Percentiles rank a stretch among this genome's conserved stretches.
Evolutionary conservation across 1,284 basidiomycete genomes (phyloP).

Genomic region (Cryptococcus jaspeensis): DNA sequence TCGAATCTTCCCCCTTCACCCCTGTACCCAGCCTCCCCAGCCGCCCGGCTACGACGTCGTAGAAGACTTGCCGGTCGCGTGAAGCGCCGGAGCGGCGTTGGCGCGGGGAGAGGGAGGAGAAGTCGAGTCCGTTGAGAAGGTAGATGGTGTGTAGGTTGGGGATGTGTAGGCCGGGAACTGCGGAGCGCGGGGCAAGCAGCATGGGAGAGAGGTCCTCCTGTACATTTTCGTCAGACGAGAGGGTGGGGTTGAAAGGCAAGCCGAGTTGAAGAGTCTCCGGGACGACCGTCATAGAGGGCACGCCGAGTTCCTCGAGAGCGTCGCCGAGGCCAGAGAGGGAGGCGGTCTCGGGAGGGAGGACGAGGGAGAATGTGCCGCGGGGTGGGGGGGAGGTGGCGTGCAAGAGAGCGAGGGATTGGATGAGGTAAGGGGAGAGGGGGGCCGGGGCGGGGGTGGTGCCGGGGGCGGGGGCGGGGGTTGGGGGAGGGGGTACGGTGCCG

Average conservation of each 20-base stretch:
- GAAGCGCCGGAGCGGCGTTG: slow-evolving; percentile 19
- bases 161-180: slow-evolving; percentile 33
- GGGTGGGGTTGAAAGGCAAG: background rate
- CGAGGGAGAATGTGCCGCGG: slow-evolving; percentile 23
- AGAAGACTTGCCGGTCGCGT: slow-evolving; percentile 16
- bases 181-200: slow-evolving; percentile 23
- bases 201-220: slow-evolving; percentile 9
- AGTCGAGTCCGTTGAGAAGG: slow-evolving; percentile 34
- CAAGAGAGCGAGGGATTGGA: slow-evolving; percentile 32
- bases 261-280: slow-evolving; percentile 24
- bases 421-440: slow-evolving; percentile 3
- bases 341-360: slow-evolving; percentile 27
- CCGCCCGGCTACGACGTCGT: slow-evolving; percentile 30
- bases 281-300: slow-evolving; percentile 17
- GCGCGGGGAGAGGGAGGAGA: slow-evolving; percentile 13
- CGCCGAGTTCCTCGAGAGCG: slow-evolving; percentile 20
- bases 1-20: slow-evolving; percentile 9
- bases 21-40: slow-evolving; percentile 31
- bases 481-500: background rate
- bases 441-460: background rate
- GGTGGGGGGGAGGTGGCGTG: slow-evolving; percentile 30
- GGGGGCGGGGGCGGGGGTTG: background rate
- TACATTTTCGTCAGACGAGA: background rate
- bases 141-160: slow-evolving; percentile 32
- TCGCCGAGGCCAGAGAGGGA: slow-evolving; percentile 15